Conservation (phyloP, 768 basidiomycete genomes). For the Candolleomyces eurysporus region DNA sequence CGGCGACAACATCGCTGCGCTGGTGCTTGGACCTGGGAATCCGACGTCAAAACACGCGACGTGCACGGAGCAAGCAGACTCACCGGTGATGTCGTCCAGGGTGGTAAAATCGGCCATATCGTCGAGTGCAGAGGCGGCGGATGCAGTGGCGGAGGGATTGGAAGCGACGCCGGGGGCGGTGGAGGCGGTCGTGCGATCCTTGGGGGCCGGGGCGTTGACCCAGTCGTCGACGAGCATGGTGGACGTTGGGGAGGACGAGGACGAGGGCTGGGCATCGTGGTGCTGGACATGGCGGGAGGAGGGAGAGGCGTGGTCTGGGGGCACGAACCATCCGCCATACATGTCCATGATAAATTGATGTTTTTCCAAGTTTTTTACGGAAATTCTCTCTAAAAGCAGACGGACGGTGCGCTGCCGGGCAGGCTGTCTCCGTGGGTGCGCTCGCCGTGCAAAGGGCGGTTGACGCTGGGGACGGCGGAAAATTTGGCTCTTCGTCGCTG, state of each 20-base stretch:
- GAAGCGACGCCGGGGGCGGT: constrained; percentile 14
- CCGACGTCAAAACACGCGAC: constrained; percentile 1
- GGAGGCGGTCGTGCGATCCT: constrained; percentile 34
- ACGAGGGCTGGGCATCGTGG: neutral
- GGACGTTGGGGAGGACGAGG: constrained; percentile 15
- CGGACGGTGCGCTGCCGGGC: neutral
- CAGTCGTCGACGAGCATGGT: constrained; percentile 38
- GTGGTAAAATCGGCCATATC: constrained; percentile 44
- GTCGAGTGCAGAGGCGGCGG: constrained; percentile 24
- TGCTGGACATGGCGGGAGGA: constrained; percentile 5
- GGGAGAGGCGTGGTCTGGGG: neutral
- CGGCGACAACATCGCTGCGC: constrained; percentile 39
- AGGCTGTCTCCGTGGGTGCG: neutral
- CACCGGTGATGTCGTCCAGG: constrained; percentile 42
- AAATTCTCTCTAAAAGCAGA: neutral
- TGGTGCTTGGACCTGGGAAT: constrained; percentile 22
- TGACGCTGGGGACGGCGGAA: constrained; percentile 4
- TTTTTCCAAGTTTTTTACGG: neutral
- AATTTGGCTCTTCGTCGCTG: neutral
- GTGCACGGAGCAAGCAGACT: constrained; percentile 12
- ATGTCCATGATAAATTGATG: constrained; percentile 3
- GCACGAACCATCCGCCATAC: neutral
- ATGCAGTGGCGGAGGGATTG: constrained; percentile 17
- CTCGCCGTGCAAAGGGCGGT: constrained; percentile 2
- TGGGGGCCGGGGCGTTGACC: constrained; percentile 21